These are phyloP conservation scores for Verbascum thapsus DNA, from an alignment of 257 asterid species.

Conservation along the genomic window DNA sequence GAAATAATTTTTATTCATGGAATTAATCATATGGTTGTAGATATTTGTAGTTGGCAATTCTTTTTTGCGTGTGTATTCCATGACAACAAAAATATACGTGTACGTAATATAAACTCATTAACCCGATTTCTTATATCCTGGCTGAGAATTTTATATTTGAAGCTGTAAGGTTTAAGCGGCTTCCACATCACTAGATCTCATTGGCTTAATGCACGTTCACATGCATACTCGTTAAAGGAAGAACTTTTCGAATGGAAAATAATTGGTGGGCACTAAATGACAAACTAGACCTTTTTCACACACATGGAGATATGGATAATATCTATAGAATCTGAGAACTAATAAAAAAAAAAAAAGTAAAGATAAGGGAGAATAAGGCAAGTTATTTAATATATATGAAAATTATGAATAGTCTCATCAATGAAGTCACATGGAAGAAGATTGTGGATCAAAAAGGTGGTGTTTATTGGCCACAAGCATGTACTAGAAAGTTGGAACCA, in stretches of 20 bases:
- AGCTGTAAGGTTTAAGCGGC: constrained; percentile 17
- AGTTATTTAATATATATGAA: constrained; percentile 20
- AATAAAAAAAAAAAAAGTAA: constrained; percentile 19
- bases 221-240: neutral
- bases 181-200: constrained; percentile 25
- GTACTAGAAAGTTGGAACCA: constrained; percentile 47
- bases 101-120: no score
- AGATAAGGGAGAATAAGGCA: constrained; percentile 38
- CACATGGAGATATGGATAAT: constrained; percentile 39
- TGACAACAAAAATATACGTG: no score
- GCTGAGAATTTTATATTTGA: constrained; percentile 12
- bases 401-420: constrained; percentile 24
- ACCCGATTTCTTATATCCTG: no score
- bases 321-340: constrained; percentile 41
- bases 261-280: constrained; percentile 37
- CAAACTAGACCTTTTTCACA: constrained; percentile 47
- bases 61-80: no score
- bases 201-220: neutral
- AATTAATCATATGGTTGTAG: no score
- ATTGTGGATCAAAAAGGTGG: constrained; percentile 9
- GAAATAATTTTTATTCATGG: no score
- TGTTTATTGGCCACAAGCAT: constrained; percentile 27
- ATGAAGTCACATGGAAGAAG: constrained; percentile 36
- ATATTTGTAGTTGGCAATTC: no score
- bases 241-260: neutral